Evolutionary conservation across 176 grass and related monocot species (phyloP).

Genomic region (Oryza officinalis): DNA sequence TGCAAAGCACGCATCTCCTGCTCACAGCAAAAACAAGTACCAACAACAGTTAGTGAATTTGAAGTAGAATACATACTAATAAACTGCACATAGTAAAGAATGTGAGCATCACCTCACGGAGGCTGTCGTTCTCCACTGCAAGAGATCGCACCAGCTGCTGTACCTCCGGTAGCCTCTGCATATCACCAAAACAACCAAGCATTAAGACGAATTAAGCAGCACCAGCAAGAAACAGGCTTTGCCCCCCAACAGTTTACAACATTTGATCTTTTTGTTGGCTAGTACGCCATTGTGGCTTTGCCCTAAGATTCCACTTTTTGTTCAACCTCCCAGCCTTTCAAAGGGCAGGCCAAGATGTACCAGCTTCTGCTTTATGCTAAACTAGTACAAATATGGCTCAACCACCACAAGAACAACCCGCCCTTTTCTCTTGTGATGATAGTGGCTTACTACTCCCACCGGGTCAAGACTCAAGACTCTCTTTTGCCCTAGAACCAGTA

Average conservation of each 20-base stretch:
- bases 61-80: neutral
- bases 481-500: conserved; percentile 7
- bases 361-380: conserved; percentile 46
- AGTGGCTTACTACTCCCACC: neutral
- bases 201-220: conserved; percentile 26
- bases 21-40: conserved; percentile 26
- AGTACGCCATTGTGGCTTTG: conserved; percentile 40
- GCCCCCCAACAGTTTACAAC: neutral
- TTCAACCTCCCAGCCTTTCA: conserved; percentile 33
- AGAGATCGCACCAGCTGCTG: conserved; percentile 59
- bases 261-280: conserved; percentile 22
- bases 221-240: neutral
- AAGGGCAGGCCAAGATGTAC: conserved; percentile 29
- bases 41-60: neutral
- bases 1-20: conserved; percentile 56
- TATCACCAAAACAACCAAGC: neutral
- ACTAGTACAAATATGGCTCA: conserved; percentile 38
- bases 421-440: conserved; percentile 16
- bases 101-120: conserved; percentile 37
- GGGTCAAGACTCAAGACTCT: conserved; percentile 17
- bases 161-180: conserved; percentile 65
- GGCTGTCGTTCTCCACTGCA: conserved; percentile 43
- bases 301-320: conserved; percentile 34
- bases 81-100: neutral
- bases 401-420: conserved; percentile 22